phyloP scores from a whole-genome alignment of 2,329 filamentous ascomycete genomes.

The Grosmannia serpens region DNA sequence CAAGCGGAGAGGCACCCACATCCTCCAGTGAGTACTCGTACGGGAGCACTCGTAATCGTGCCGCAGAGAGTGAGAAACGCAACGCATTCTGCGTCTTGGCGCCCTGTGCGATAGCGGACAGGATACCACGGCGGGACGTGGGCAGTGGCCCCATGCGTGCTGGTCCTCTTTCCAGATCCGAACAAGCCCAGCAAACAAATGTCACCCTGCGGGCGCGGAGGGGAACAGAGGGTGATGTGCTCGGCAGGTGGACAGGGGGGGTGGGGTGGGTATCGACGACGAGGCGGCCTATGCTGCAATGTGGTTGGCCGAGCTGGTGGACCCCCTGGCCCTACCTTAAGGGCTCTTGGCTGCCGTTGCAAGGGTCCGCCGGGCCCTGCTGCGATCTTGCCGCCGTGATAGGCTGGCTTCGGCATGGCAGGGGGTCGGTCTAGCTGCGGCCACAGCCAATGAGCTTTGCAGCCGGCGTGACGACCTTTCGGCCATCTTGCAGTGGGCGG shows the following conservation, averaged over 20 bases:
- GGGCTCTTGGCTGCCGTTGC: constrained; percentile 6
- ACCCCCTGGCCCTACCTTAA: constrained; percentile 4
- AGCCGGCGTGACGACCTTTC: constrained; percentile 25
- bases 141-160: not conserved
- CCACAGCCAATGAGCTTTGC: constrained; percentile 25
- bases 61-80: not conserved
- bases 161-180: not conserved
- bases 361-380: constrained; percentile 12
- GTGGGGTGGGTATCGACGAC: not conserved
- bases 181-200: not conserved
- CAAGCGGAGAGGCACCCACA: too few species aligned
- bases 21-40: not conserved
- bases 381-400: constrained; percentile 21
- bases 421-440: not conserved
- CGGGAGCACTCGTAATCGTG: not conserved
- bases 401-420: constrained; percentile 16
- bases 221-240: constrained; percentile 4
- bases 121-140: not conserved
- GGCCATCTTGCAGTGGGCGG: constrained; percentile 30
- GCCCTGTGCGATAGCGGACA: not conserved
- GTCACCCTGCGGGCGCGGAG: not conserved
- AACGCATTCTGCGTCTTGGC: not conserved
- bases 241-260: constrained; percentile 2
- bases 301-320: constrained; percentile 4
- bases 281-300: constrained; percentile 5